A percentile compares a stretch with the other conserved stretches of the same genome.
Evolutionary conservation across 352 stramenopile species (phyloP).

Genomic region (Globisporangium yorkense): DNA sequence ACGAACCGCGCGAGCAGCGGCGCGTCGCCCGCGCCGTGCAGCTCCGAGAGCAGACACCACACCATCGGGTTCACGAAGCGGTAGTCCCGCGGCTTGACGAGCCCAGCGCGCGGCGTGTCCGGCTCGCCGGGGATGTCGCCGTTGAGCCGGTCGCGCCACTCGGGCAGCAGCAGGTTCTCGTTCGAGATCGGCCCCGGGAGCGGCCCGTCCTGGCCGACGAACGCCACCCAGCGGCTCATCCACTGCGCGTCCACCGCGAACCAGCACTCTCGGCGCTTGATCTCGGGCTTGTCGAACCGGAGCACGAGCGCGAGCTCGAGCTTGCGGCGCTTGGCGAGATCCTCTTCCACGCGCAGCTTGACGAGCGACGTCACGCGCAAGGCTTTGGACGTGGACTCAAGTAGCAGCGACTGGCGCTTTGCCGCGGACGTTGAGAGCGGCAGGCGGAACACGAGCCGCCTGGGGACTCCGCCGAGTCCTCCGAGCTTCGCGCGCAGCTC

Average conservation of each 20-base stretch:
- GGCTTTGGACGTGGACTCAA: background rate
- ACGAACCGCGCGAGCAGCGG: constrained; percentile 27
- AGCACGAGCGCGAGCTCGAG: constrained; percentile 61
- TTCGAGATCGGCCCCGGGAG: constrained; percentile 64
- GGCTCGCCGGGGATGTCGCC: constrained; percentile 30
- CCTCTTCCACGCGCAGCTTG: constrained; percentile 17
- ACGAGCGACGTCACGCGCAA: background rate
- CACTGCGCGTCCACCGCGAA: constrained; percentile 60
- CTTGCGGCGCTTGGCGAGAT: constrained; percentile 54
- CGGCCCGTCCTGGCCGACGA: constrained; percentile 41
- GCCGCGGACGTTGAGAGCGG: constrained; percentile 13
- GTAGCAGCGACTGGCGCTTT: constrained; percentile 1
- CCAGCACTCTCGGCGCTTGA: constrained; percentile 69
- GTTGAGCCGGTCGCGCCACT: constrained; percentile 26
- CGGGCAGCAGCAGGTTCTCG: constrained; percentile 33
- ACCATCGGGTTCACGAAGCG: constrained; percentile 70
- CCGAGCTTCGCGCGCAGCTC: constrained; percentile 34
- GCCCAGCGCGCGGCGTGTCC: constrained; percentile 30
- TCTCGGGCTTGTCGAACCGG: constrained; percentile 44
- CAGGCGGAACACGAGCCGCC: constrained; percentile 46
- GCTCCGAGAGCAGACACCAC: constrained; percentile 58
- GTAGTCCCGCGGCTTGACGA: constrained; percentile 55
- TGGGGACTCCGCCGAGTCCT: constrained; percentile 27
- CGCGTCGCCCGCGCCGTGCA: constrained; percentile 50
- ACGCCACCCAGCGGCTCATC: constrained; percentile 59